Evolutionary conservation across 192 early-diverging fungal species (phyloP).

Genomic region (Mortierella alpina): DNA sequence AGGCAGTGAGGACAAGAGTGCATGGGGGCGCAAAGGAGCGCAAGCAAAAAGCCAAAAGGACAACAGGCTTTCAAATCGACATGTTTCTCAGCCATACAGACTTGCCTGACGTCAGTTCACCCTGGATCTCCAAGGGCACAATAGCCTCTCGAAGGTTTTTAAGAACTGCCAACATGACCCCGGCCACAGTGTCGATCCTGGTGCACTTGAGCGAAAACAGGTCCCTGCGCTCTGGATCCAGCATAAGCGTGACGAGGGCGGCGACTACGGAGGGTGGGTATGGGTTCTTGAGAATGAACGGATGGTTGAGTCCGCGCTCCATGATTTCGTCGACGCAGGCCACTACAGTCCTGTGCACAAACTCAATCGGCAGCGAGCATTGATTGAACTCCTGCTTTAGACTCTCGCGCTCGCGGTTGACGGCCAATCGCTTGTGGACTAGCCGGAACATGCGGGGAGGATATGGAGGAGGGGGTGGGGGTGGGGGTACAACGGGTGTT

Average conservation of each 20-base stretch:
- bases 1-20: too few species aligned
- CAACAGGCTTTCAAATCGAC: not conserved
- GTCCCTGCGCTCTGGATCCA: conserved; percentile 44
- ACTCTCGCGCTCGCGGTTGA: conserved; percentile 31
- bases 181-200: conserved; percentile 47
- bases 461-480: not conserved
- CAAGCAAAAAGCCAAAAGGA: not conserved
- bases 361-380: conserved; percentile 50
- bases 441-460: conserved; percentile 38
- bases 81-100: not conserved
- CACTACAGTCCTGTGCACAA: conserved; percentile 46
- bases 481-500: not conserved
- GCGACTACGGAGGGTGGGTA: conserved; percentile 37
- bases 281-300: conserved; percentile 48
- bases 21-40: too few species aligned
- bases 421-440: conserved; percentile 41
- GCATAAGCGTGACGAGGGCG: conserved; percentile 41
- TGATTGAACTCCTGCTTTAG: conserved; percentile 50
- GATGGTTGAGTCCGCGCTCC: conserved; percentile 44
- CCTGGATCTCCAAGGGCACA: conserved; percentile 46
- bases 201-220: conserved; percentile 46
- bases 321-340: conserved; percentile 50
- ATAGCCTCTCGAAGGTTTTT: conserved; percentile 49
- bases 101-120: conserved; percentile 39
- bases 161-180: conserved; percentile 44